Conservation (phyloP, 768 basidiomycete species). For the Dioszegia crocea region DNA sequence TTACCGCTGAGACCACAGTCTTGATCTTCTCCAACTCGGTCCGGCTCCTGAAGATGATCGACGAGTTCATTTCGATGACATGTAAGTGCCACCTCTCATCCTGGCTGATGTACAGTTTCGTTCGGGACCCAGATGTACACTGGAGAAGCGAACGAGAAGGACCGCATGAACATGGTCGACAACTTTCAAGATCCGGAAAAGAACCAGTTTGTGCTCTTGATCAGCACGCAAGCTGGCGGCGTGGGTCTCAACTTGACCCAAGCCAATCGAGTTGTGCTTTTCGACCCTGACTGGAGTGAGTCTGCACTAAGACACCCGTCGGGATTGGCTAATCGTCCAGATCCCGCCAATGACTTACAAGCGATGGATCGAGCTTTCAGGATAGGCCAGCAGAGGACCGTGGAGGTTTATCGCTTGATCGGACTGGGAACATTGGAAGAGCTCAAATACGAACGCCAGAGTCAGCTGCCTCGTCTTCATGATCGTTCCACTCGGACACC, state of each 20-base stretch:
- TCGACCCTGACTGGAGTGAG: conserved; percentile 95
- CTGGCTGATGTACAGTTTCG: conserved; percentile 21
- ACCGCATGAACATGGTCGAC: conserved; percentile 82
- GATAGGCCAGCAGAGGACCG: conserved; percentile 47
- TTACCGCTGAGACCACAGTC: conserved; percentile 52
- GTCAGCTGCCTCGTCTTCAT: conserved; percentile 16
- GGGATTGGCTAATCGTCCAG: conserved; percentile 51
- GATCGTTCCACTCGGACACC: too few relatives aligned
- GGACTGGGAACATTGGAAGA: conserved; percentile 47
- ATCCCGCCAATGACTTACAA: conserved; percentile 88
- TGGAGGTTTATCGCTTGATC: conserved; percentile 48
- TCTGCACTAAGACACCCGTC: conserved; percentile 1
- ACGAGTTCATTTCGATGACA: conserved; percentile 59
- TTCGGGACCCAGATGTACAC: conserved; percentile 65
- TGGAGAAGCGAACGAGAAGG: conserved; percentile 64
- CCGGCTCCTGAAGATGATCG: conserved; percentile 79
- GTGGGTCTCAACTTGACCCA: conserved; percentile 85
- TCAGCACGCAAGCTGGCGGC: conserved; percentile 86
- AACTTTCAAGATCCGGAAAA: conserved; percentile 66
- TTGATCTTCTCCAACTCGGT: conserved; percentile 91
- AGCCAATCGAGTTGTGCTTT: conserved; percentile 87
- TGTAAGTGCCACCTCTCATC: conserved; percentile 13
- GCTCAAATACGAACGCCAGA: conserved; percentile 47
- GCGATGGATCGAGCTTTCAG: conserved; percentile 51
- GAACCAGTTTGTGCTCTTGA: conserved; percentile 72